Percentiles rank a stretch among this genome's conserved stretches.
These are phyloP conservation scores for Serendipita indica DNA, from an alignment of 768 basidiomycete genomes.

Conservation along the genomic window DNA sequence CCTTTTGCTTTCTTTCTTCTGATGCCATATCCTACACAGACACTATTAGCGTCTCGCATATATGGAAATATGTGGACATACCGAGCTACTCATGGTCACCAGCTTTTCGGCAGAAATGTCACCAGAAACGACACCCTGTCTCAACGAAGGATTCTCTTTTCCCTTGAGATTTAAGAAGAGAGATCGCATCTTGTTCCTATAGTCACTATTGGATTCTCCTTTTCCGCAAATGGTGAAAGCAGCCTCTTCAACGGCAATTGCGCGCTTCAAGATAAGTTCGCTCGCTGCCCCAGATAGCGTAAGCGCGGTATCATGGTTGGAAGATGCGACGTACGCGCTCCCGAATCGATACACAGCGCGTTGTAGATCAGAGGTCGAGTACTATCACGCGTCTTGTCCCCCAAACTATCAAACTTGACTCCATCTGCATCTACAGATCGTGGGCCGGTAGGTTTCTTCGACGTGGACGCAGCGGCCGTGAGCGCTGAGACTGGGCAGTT, in stretches of 20 bases:
- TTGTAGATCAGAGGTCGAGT: constrained; percentile 87
- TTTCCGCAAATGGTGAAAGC: constrained; percentile 34
- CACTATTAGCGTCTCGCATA: background rate
- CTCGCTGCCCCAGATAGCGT: constrained; percentile 31
- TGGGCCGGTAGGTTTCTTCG: constrained; percentile 17
- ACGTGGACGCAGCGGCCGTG: constrained; percentile 1
- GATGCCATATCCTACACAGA: constrained; percentile 79
- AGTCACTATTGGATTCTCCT: constrained; percentile 31
- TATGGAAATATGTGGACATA: constrained; percentile 22
- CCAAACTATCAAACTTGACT: constrained; percentile 37
- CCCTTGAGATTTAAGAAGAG: constrained; percentile 91
- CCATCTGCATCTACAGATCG: constrained; percentile 63
- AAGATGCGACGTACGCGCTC: constrained; percentile 63
- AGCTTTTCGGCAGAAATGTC: constrained; percentile 56
- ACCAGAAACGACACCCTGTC: constrained; percentile 76
- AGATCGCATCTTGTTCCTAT: constrained; percentile 71
- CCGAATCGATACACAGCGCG: constrained; percentile 72
- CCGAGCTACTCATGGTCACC: constrained; percentile 68
- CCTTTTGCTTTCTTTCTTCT: constrained; percentile 73
- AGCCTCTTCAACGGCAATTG: constrained; percentile 55
- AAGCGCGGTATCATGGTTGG: background rate
- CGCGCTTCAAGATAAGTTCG: constrained; percentile 50
- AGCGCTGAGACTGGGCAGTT: background rate
- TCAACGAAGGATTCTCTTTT: constrained; percentile 75
- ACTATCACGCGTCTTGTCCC: constrained; percentile 69